phyloP scores from a whole-genome alignment of 2,329 filamentous ascomycete genomes.

The Hymenoscyphus linearis region DNA sequence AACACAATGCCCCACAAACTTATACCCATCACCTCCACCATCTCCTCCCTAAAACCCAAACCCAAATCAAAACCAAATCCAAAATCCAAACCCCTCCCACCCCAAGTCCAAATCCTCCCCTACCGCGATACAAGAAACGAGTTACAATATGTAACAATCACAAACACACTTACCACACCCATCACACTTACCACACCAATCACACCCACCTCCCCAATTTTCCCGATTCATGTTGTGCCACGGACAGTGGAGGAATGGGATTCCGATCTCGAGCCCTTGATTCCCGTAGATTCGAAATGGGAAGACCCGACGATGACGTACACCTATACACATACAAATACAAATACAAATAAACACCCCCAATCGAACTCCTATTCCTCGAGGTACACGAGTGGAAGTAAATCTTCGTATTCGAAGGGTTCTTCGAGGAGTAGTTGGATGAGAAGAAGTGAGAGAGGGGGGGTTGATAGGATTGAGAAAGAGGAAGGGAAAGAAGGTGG shows the following conservation, averaged over 20 bases:
- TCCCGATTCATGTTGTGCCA: background rate
- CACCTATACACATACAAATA: too few species aligned
- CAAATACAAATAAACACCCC: too few species aligned
- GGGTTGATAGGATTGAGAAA: too few species aligned
- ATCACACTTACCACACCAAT: background rate
- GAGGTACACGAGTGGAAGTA: too few species aligned
- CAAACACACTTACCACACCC: background rate
- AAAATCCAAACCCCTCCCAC: background rate
- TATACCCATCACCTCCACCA: too few species aligned
- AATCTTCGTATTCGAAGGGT: too few species aligned
- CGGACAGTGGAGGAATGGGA: conserved; percentile 14
- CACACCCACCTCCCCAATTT: background rate
- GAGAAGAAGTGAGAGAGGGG: too few species aligned
- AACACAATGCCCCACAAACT: too few species aligned
- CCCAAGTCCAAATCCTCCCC: conserved; percentile 13
- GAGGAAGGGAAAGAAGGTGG: too few species aligned
- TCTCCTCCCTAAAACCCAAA: background rate
- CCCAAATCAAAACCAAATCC: background rate
- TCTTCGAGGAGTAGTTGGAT: too few species aligned
- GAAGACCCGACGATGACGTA: too few species aligned
- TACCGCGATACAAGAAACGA: conserved; percentile 18
- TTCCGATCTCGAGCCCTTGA: conserved; percentile 25
- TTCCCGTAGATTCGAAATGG: conserved; percentile 8
- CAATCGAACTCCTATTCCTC: too few species aligned
- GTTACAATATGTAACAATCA: conserved; percentile 16